Conservation (phyloP, 2,329 filamentous ascomycete genomes). For the Helicocarpus griseus region DNA sequence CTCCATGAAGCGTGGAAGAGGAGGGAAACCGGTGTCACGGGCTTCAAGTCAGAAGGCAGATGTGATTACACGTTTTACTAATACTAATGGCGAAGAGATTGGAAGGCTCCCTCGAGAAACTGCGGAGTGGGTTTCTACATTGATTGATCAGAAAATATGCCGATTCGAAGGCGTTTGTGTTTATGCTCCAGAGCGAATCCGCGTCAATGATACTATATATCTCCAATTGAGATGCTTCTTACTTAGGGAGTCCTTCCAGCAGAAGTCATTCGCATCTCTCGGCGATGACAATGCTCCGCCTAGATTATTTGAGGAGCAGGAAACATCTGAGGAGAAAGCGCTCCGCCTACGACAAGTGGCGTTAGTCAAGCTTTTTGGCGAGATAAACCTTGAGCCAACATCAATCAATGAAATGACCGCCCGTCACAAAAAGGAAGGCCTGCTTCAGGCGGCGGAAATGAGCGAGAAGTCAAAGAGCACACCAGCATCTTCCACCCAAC, state of each 20-base stretch:
- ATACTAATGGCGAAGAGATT: conserved; percentile 66
- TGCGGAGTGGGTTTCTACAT: conserved; percentile 81
- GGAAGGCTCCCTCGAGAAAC: conserved; percentile 79
- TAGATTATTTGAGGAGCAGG: conserved; percentile 71
- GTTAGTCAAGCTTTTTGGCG: conserved; percentile 78
- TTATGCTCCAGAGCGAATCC: conserved; percentile 72
- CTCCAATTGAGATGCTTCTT: conserved; percentile 75
- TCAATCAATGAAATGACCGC: conserved; percentile 63
- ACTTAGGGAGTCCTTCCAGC: conserved; percentile 63
- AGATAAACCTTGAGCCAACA: conserved; percentile 72
- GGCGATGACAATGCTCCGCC: conserved; percentile 61
- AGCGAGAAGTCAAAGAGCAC: conserved; percentile 65
- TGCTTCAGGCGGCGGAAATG: conserved; percentile 79
- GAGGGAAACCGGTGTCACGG: conserved; percentile 33
- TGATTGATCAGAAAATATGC: conserved; percentile 86
- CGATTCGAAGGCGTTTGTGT: conserved; percentile 80
- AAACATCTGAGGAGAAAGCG: conserved; percentile 75
- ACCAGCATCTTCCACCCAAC: conserved; percentile 31
- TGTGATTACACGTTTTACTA: conserved; percentile 86
- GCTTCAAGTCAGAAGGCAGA: conserved; percentile 62
- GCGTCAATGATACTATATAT: conserved; percentile 91
- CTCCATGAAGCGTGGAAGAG: conserved; percentile 39
- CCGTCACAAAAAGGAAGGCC: conserved; percentile 69
- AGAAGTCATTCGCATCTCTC: conserved; percentile 46
- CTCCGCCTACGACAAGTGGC: conserved; percentile 77